Evolutionary conservation across 225 moss, liverwort and hornwort genomes (phyloP).

Genomic region (Pseudoscleropodium purum): DNA sequence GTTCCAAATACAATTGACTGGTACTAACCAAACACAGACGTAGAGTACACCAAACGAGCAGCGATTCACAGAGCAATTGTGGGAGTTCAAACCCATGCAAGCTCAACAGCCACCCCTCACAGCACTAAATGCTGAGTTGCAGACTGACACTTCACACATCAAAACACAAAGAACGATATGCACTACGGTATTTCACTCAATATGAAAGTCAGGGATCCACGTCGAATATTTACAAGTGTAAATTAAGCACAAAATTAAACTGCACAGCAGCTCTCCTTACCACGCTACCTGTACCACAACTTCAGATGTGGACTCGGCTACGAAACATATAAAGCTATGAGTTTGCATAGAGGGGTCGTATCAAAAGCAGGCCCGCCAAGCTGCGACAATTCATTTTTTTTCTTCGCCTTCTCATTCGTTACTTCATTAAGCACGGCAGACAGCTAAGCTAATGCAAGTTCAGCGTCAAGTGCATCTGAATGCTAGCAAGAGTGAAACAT

Average conservation of each 20-base stretch:
- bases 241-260: neutral
- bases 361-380: neutral
- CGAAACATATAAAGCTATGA: neutral
- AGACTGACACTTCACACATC: neutral
- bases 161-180: neutral
- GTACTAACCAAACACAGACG: neutral
- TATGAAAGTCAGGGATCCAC: neutral
- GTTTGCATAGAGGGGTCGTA: neutral
- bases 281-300: no score
- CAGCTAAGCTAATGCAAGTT: neutral
- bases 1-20: neutral
- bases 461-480: neutral
- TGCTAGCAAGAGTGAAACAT: neutral
- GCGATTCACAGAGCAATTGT: neutral
- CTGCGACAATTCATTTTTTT: neutral
- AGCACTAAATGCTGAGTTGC: neutral
- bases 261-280: neutral
- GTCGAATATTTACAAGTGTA: neutral
- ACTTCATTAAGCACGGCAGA: neutral
- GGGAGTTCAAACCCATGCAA: neutral
- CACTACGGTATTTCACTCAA: neutral
- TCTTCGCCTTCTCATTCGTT: neutral
- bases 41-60: neutral
- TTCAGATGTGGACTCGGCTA: neutral
- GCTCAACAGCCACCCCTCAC: neutral